Evolutionary conservation across 2,329 filamentous ascomycete genomes (phyloP), one percentile per base, ranked within the genome.

Genomic region (Periconia sp.): DNA sequence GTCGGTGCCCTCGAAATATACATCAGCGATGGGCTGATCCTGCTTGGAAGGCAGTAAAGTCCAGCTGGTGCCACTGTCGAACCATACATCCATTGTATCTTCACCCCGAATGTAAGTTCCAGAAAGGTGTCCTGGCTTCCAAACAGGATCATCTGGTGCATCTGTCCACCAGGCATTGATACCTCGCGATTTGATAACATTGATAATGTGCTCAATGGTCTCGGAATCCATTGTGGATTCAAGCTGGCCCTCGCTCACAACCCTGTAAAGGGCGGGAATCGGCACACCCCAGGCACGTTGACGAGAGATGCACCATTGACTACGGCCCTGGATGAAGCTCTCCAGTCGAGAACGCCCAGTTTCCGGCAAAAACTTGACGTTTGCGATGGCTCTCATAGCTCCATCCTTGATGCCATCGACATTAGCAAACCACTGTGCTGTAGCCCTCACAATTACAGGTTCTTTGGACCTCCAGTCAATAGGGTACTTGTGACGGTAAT

Each of bases 51-150:
- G 62, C 18, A 69, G 68, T 3, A 70, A 49, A 2, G 81, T 87
- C 94, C 94, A 99, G 62, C 90, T 96, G 36, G 88, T 96, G 5
- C 94, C 94, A 54, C 94, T 97, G 68, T 99, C 94, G 58, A 99
- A 99, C 94, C 94, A 99, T 8, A 99, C 94, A 68, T 99, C 94
- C 94, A 99, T 99, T 0, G 94, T 99, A 62, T 99, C 94, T 30
- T 78, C 88, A 11, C 92, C 92, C 50, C 94, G 86, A 34, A 81
- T 77, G 63, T 87, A 94, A 4, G 73, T 68, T 4, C 78, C 73
- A 30, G 73, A 72, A 2, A 96, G 74, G 8, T 81, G 79, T 5
- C 81, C 70, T 2, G 85, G 83, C 22, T 95, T 78, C 92, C 92
- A 99, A 1, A 81, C 82, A 17, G 79, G 73, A 38, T 97, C 91